Evolutionary conservation across 345 rosid species (phyloP).

Genomic region (Arabidopsis thaliana): DNA sequence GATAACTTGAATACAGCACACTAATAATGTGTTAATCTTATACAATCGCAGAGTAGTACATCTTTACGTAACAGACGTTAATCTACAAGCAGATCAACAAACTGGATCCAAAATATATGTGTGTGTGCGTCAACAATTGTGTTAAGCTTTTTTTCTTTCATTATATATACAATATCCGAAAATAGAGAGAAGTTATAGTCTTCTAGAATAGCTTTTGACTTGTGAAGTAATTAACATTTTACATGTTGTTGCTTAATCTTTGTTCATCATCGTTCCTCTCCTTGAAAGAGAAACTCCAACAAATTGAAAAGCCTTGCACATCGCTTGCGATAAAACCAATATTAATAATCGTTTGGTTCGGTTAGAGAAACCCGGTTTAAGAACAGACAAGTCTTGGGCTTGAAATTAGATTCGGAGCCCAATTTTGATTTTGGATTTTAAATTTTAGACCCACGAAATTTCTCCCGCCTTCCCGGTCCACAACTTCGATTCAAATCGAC

Average conservation of each 20-base stretch:
- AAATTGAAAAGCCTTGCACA: conserved; percentile 18
- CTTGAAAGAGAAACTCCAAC: conserved; percentile 36
- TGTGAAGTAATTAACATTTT: conserved; percentile 30
- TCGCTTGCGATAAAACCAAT: conserved; percentile 7
- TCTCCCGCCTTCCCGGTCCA: conserved; percentile 31
- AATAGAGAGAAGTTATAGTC: conserved; percentile 13
- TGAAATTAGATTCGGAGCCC: conserved; percentile 2
- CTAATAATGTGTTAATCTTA: not conserved
- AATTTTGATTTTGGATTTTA: not conserved
- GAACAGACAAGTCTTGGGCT: conserved; percentile 16
- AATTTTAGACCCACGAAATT: not conserved
- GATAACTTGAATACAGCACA: not conserved
- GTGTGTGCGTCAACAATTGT: not conserved
- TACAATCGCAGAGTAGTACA: not conserved
- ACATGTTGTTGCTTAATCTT: conserved; percentile 34
- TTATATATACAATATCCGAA: not conserved
- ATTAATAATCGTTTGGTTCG: conserved; percentile 11
- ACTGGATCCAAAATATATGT: not conserved
- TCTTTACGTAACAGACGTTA: not conserved
- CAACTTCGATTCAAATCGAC: conserved; percentile 16
- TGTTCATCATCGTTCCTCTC: conserved; percentile 30
- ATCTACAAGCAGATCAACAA: not conserved
- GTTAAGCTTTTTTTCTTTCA: not conserved
- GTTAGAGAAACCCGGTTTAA: conserved; percentile 6
- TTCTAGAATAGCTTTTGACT: conserved; percentile 41